Base-by-base conservation (phyloP, 306 rosid species). In the Arachis stenosperma region DNA sequence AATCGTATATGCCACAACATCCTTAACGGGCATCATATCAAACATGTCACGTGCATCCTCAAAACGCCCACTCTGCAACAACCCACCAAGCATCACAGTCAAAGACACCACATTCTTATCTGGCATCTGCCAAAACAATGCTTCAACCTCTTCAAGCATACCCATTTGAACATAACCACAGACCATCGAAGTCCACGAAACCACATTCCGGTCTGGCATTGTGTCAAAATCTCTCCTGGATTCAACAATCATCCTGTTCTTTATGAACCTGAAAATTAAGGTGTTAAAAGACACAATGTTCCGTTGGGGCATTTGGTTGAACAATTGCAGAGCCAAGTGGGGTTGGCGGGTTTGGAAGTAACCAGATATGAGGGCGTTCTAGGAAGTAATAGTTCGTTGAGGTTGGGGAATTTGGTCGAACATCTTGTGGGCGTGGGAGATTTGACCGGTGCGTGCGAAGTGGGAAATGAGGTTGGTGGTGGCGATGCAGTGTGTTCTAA, bases 101-200 rank as follows among this genome's bases (percentile, higher is more conserved):
- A 87, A 87, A 0, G 89, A 82, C 36, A 87, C 87, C 39, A 81
- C 87, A 22, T 87, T 85, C 81, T 74, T 87, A 6, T 62, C 54
- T 0, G 90, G 87, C 78, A 86, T 86, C 60, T 39, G 54, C 90
- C 87, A 78, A 44, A 86, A 86, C 8, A 86, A 73, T 5, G 65
- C 71, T 15, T 83, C 87, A 1, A 85, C 90, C 42, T 83, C 85
- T 0, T 57, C 67, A 10, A 81, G 27, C 76, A 75, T 65, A 2
- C 84, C 80, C 65, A 58, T 9, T 15, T 77, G 84, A 41, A 79
- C 71, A 43, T 85, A 83, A 40, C 89, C 92, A 8, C 84, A 78
- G 62, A 88, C 88, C 83, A 81, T 81, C 9, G 84, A 79, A 15
- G 89, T 88, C 92, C 92, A 88, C 0, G 92, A 85, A 55, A 88